Evolutionary conservation across 768 basidiomycete genomes (phyloP), one percentile per base, ranked within the genome.

Genomic region (Gelatoporia subvermispora): DNA sequence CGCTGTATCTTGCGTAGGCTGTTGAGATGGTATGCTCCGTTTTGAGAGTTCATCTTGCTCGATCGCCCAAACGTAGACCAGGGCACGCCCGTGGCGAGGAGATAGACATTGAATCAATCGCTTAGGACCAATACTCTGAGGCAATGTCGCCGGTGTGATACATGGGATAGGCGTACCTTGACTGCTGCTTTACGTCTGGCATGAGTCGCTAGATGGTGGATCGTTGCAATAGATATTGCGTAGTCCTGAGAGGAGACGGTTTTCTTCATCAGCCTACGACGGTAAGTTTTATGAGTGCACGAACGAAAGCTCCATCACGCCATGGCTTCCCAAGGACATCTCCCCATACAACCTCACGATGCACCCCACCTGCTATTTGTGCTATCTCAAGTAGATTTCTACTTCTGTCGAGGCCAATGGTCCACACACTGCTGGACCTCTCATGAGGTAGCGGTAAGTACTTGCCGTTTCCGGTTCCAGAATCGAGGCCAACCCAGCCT

Each of bases 381-480:
- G 93, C 93, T 51, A 91, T 79, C 36, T 78, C 65, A n/a, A 96
- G 71, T 36, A 97, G 69, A 52, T 85, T 92, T 35, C 70, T 65
- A 60, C 91, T 93, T 58, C 85, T 76, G 68, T 97, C 93, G 20
- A 96, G 70, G 1, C 92, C 93, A 36, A 97, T 72, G 16, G 88
- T 93, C 72, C 83, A 78, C 42, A 84, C 65, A 22, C 74, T 74
- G 11, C 72, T 70, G 1, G 81, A 81, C 15, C 78, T 73, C 42
- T 88, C 81, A 1, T 66, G 54, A 5, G 88, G 85, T 1, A 90
- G 67, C 2, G 88, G 84, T 2, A 98, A 78, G 68, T 98, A 98
- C 75, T 99, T 98, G 39, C 96, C 96, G 57, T 99, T 99, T 1
- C 96, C 96, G 21, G 92, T 92, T 4, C 96, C 96, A 21, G 91